A percentile compares a stretch with the other conserved stretches of the same genome.
These are phyloP conservation scores for Aspergillus melleus DNA, from an alignment of 2,329 filamentous ascomycete genomes.

Conservation along the genomic window DNA sequence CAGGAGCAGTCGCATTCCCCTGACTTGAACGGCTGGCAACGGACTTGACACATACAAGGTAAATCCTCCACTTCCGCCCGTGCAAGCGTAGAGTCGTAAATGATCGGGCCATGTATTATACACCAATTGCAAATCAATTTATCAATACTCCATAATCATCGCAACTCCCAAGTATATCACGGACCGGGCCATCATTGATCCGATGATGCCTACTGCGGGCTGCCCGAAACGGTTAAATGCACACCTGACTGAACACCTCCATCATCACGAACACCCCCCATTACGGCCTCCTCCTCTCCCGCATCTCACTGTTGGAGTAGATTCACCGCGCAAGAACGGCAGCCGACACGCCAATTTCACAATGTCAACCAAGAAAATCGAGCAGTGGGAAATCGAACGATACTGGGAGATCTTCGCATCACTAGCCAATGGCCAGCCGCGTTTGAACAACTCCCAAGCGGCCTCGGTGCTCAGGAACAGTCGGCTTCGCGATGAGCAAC, in stretches of 20 bases:
- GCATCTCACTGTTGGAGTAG: conserved; percentile 14
- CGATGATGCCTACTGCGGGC: conserved; percentile 20
- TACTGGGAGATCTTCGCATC: conserved; percentile 80
- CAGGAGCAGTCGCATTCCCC: background rate
- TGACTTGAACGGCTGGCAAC: background rate
- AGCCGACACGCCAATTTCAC: conserved; percentile 11
- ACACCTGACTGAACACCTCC: conserved; percentile 9
- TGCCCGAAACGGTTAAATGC: conserved; percentile 17
- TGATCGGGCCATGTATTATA: background rate
- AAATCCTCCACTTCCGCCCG: background rate
- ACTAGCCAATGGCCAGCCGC: conserved; percentile 62
- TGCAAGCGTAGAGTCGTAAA: background rate
- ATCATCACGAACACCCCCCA: background rate
- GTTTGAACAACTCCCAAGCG: conserved; percentile 68
- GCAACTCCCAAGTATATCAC: background rate
- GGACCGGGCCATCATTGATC: conserved; percentile 30
- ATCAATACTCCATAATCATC: background rate
- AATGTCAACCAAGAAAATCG: conserved; percentile 56
- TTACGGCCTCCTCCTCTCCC: conserved; percentile 6
- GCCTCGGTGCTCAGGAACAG: conserved; percentile 73
- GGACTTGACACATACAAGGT: background rate
- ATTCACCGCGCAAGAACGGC: conserved; percentile 4
- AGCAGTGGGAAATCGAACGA: conserved; percentile 72
- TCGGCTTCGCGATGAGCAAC: conserved; percentile 72
- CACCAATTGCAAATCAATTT: conserved; percentile 14